Evolutionary conservation across 139 green algal genomes (phyloP).

Genomic region (Tetratostichococcus sp.): DNA sequence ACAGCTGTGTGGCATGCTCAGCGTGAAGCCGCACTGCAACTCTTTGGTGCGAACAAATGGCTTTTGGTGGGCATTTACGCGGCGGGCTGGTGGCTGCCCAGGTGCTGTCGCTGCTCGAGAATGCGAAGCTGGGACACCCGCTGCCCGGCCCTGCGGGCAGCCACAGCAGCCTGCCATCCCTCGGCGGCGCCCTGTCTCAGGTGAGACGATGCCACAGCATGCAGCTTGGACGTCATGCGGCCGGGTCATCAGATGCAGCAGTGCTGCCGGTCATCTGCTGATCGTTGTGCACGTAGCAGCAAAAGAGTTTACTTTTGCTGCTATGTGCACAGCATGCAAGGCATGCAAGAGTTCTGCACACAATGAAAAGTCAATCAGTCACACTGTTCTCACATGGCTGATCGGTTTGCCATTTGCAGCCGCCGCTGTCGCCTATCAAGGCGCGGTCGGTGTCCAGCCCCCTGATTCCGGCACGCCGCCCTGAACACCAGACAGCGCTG

Average conservation of each 20-base stretch:
- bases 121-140: slow-evolving; percentile 68
- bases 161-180: slow-evolving; percentile 44
- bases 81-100: too few relatives aligned
- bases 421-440: slow-evolving; percentile 82
- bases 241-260: too few relatives aligned
- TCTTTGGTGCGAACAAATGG: too few relatives aligned
- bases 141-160: slow-evolving; percentile 35
- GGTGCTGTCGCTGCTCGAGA: slow-evolving; percentile 76
- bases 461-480: slow-evolving; percentile 42
- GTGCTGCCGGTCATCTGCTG: too few relatives aligned
- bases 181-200: slow-evolving; percentile 39
- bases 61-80: too few relatives aligned
- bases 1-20: too few relatives aligned
- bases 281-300: too few relatives aligned
- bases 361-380: neutral
- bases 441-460: slow-evolving; percentile 51
- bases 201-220: neutral
- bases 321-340: too few relatives aligned
- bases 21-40: too few relatives aligned
- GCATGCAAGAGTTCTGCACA: neutral
- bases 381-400: too few relatives aligned
- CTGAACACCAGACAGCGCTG: slow-evolving; percentile 9
- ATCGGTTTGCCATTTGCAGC: slow-evolving; percentile 39
- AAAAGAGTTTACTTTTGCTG: too few relatives aligned
- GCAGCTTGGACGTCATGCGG: too few relatives aligned